Evolutionary conservation across 2,329 filamentous ascomycete genomes (phyloP), one percentile per base, ranked within the genome.

Genomic region (Paraconiothyrium brasiliense): DNA sequence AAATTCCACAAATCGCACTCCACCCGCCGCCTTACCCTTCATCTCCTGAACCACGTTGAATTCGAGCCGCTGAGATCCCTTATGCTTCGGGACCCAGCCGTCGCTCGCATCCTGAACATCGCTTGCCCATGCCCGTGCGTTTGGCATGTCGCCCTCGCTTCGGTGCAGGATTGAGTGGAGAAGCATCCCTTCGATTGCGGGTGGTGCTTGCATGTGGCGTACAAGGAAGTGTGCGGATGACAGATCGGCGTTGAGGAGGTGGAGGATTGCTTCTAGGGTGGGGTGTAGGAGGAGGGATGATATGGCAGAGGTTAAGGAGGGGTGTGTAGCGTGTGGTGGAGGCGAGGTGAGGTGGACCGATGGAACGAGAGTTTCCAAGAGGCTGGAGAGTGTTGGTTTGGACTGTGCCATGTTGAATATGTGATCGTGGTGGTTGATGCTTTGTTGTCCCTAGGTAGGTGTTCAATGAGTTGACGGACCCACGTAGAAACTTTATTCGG

Each of bases 211-310:
- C 83, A 85, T 85, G 65, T 86, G 82, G 1, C 84, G 79, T 27
- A 83, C 76, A 1, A 86, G 77, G 69, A 86, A 86, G 70, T 86
- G 84, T 0, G 84, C 84, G 22, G 76, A 78, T 4, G 82, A 75
- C 0, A 86, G 74, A 68, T 86, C 84, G 63, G 75, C 72, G 68
- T 86, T 86, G 34, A 85, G 73, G 57, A 86, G 77, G 69, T 86
- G 84, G 4, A 86, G 76, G 0, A 81, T 73, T 10, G 82, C 76
- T 77, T 86, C 84, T 41, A 86, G 73, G 14, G 80, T 79, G 8
- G 84, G 83, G 63, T 85, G 83, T 1, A 83, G 66, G 9, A 67
- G 68, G 5, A 82, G 72, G 30, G 68, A 54, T 34, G 73, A 61
- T 35, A 76, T 74, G 2, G 5, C 32, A 9, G 69, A 16, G 11